Conservation (phyloP, 2,329 filamentous ascomycete genomes). For the Hymenoscyphus linearis region DNA sequence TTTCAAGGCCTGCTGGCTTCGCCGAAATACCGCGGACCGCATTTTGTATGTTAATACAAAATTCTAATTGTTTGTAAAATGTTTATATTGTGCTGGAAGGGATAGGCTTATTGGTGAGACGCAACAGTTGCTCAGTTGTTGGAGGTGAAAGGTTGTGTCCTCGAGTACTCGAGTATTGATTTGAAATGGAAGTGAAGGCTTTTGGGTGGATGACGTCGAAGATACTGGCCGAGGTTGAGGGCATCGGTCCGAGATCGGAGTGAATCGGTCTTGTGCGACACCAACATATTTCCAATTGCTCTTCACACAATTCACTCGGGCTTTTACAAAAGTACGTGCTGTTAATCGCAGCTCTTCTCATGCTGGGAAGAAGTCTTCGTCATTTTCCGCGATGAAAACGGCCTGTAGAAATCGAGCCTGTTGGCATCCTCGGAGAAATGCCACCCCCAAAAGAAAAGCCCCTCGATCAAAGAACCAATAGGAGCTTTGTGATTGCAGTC, state of each 20-base stretch:
- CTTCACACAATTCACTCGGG: not conserved
- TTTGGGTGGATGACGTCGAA: not conserved
- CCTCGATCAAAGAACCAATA: conserved; percentile 3
- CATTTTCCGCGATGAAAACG: too few species aligned
- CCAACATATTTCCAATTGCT: not conserved
- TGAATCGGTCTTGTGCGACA: not conserved
- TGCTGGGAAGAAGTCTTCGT: not conserved
- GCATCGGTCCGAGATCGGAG: not conserved
- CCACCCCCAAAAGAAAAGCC: conserved; percentile 4
- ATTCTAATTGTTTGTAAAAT: not conserved
- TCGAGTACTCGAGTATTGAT: not conserved
- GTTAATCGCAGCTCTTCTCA: not conserved
- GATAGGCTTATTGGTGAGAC: too few species aligned
- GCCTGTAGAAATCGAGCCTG: not conserved
- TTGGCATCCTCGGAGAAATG: conserved; percentile 12
- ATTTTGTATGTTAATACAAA: conserved; percentile 6
- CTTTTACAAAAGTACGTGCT: too few species aligned
- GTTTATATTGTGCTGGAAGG: not conserved
- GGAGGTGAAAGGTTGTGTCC: too few species aligned
- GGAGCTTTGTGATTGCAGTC: not conserved
- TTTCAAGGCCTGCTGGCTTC: conserved; percentile 6
- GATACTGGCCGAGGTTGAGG: not conserved
- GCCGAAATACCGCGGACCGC: conserved; percentile 11
- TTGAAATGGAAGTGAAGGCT: not conserved
- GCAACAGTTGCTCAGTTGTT: too few species aligned